Evolutionary conservation across 2,329 filamentous ascomycete species (phyloP), one percentile per base, ranked within the genome.

Genomic region (Cytospora schulzeri): DNA sequence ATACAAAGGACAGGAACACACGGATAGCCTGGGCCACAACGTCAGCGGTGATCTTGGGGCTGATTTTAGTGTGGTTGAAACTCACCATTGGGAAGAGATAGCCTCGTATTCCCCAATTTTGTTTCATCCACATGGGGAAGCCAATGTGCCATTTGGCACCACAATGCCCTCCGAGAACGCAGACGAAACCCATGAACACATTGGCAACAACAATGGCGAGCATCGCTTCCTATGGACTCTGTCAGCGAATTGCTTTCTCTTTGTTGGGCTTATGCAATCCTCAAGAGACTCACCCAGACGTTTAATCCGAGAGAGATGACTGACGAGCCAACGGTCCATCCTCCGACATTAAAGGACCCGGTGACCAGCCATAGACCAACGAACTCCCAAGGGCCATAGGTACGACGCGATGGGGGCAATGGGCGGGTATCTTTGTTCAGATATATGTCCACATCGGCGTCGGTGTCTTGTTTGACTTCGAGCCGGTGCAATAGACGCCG

Each of bases 341-440:
- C 73, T 33, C 73, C 73, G 4, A 75, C 71, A 52, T 75, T 75
- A 64, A 74, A 75, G 1, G 73, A 75, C 6, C 73, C 73, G 0
- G 73, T 75, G 31, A 75, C 69, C 67, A 74, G 70, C 73, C 73
- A 75, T 1, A 75, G 70, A 14, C 71, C 71, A 19, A 75, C 70
- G 61, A 75, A 75, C 35, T 73, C 68, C 72, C 72, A 74, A 0
- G 73, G 73, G 0, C 73, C 73, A 63, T 75, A 75, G 1, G 71
- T 73, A 15, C 73, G 70, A 3, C 73, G 68, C 3, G 68, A 69
- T 0, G 71, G 71, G 2, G 73, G 72, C 11, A 75, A 66, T 0
- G 73, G 73, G 1, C 73, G 65, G 1, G 70, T 74, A 62, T 75
- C 73, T 48, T 70, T 69, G 65, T 74, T 73, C 64, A 72, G 68